phyloP scores from a whole-genome alignment of 176 grass and related monocot genomes.

The Oryza longistaminata region DNA sequence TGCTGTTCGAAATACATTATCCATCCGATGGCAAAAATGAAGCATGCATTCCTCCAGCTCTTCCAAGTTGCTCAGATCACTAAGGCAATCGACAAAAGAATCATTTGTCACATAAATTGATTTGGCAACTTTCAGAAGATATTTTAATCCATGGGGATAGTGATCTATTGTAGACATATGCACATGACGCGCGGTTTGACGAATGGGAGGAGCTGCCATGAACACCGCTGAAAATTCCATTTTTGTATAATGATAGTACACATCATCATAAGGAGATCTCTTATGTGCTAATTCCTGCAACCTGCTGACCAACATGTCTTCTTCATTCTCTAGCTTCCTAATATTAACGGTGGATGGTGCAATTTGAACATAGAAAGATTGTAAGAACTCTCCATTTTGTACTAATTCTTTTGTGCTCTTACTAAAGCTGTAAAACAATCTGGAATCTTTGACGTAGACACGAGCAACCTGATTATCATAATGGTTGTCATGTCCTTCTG shows the following conservation, averaged over 20 bases:
- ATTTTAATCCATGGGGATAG: fast-evolving
- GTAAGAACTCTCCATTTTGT: fast-evolving
- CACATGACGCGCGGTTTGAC: neutral
- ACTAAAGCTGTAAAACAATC: slow-evolving; percentile 17
- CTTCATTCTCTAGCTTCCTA: neutral
- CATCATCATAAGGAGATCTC: neutral
- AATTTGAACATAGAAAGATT: slow-evolving; percentile 3
- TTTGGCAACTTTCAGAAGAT: neutral
- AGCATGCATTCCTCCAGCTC: slow-evolving; percentile 25
- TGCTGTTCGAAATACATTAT: neutral
- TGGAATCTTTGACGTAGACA: neutral
- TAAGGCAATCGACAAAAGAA: fast-evolving
- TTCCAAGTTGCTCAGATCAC: fast-evolving
- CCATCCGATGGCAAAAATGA: neutral
- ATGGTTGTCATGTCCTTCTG: neutral
- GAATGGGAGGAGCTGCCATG: neutral
- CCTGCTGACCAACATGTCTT: neutral
- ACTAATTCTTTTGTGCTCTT: fast-evolving
- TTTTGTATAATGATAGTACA: fast-evolving
- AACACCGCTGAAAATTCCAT: neutral
- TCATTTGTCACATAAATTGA: neutral
- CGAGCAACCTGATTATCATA: neutral
- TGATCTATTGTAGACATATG: neutral
- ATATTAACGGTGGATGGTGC: neutral
- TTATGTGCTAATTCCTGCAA: neutral